phyloP scores from a whole-genome alignment of 495 filamentous ascomycete genomes.

The Podospora sp. region DNA sequence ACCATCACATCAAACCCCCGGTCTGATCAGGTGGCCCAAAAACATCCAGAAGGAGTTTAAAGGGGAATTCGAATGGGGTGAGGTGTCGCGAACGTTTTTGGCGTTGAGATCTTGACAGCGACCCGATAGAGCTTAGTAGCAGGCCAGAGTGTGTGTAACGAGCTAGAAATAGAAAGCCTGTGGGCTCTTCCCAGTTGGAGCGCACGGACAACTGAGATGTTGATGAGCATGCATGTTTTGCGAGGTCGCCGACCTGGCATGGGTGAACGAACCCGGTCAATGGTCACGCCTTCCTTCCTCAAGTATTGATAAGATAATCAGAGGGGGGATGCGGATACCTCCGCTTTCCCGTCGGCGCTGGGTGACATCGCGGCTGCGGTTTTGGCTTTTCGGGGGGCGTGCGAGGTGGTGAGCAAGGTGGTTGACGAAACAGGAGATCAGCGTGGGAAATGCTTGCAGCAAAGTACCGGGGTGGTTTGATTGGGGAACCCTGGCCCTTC shows the following conservation, averaged over 20 bases:
- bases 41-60: background rate
- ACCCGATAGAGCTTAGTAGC: slow-evolving; percentile 6
- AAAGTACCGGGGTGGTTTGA: slow-evolving; percentile 11
- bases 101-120: slow-evolving; percentile 1
- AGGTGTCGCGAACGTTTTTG: background rate
- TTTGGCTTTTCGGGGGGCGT: background rate
- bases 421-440: slow-evolving; percentile 18
- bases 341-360: background rate
- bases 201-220: slow-evolving; percentile 7
- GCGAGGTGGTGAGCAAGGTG: background rate
- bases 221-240: slow-evolving; percentile 11
- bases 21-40: background rate
- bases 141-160: slow-evolving; percentile 2
- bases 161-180: slow-evolving; percentile 10
- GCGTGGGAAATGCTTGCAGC: slow-evolving; percentile 16
- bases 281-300: slow-evolving; percentile 7
- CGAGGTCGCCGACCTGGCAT: slow-evolving; percentile 18
- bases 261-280: background rate
- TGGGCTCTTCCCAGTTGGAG: background rate
- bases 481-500: background rate
- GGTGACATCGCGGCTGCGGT: slow-evolving; percentile 14
- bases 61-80: background rate
- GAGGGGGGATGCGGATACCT: slow-evolving; percentile 11
- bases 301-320: slow-evolving; percentile 7
- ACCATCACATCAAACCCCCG: background rate